A percentile compares a stretch with the other conserved stretches of the same genome.
Evolutionary conservation across 2,329 filamentous ascomycete species (phyloP).

Genomic region (Diplodia seriata): DNA sequence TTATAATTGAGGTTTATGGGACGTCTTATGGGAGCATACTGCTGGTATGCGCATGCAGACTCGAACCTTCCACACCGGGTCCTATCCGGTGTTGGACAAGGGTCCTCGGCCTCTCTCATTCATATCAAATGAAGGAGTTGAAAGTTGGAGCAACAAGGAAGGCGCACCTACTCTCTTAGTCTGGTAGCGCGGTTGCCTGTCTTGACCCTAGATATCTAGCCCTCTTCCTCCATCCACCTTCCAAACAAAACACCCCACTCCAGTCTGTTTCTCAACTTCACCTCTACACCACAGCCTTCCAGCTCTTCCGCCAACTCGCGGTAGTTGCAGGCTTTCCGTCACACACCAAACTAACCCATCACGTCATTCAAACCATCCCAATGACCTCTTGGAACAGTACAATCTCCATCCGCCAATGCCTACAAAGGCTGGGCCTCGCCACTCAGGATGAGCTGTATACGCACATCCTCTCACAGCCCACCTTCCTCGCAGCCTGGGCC

Average conservation of each 20-base stretch:
- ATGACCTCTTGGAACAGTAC: too few species aligned
- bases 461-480: neutral
- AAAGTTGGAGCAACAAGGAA: neutral
- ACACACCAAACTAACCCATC: too few species aligned
- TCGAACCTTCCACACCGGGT: neutral
- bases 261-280: neutral
- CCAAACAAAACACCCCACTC: neutral
- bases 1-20: neutral
- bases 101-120: too few species aligned
- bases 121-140: too few species aligned
- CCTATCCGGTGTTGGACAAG: neutral
- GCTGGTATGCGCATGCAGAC: neutral
- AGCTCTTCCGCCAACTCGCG: neutral
- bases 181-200: neutral
- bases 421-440: neutral
- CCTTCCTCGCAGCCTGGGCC: conserved; percentile 16
- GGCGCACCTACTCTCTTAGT: neutral
- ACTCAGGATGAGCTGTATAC: neutral
- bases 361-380: too few species aligned
- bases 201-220: neutral
- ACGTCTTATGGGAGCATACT: neutral
- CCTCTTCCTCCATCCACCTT: too few species aligned
- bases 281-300: neutral
- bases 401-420: neutral
- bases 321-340: neutral